phyloP scores from a whole-genome alignment of 2,329 filamentous ascomycete genomes.

The Pseudocercospora ulei region DNA sequence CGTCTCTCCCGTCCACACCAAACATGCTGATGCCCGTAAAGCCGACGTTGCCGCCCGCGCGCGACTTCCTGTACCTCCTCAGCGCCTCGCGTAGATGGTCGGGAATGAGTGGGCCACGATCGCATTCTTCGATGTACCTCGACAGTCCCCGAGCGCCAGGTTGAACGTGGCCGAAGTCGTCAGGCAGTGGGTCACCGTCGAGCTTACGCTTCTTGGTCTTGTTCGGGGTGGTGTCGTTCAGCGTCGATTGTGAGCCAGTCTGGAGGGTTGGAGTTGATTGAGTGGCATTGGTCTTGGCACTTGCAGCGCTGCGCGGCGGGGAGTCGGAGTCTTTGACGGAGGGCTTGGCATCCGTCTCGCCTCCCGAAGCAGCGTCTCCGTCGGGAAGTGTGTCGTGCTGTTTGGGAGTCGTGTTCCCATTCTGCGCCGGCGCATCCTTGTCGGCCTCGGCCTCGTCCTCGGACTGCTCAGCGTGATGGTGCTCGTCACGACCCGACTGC shows the following conservation, averaged over 20 bases:
- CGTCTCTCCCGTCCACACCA: conserved; percentile 37
- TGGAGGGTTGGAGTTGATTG: conserved; percentile 7
- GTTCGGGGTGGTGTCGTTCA: conserved; percentile 7
- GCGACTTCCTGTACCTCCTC: conserved; percentile 54
- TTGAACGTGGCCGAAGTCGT: conserved; percentile 18
- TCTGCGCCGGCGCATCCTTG: conserved; percentile 1
- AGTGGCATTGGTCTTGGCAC: conserved; percentile 12
- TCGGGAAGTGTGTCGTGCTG: not conserved
- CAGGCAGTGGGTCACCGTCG: conserved; percentile 12
- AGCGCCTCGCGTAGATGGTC: conserved; percentile 67
- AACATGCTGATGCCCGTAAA: conserved; percentile 44
- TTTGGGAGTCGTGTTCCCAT: conserved; percentile 15
- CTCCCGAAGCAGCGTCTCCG: not conserved
- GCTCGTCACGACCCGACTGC: conserved; percentile 24
- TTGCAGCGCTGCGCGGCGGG: conserved; percentile 1
- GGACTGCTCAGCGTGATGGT: conserved; percentile 30
- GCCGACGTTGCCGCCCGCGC: conserved; percentile 52
- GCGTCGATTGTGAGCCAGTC: conserved; percentile 12
- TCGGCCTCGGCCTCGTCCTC: conserved; percentile 9
- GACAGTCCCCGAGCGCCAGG: conserved; percentile 27
- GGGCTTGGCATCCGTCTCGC: conserved; percentile 1
- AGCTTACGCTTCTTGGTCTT: conserved; percentile 6
- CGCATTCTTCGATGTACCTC: conserved; percentile 30
- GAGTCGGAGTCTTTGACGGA: not conserved
- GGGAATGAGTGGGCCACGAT: conserved; percentile 54